Evolutionary conservation across 139 green algal genomes (phyloP), one percentile per base, ranked within the genome.

Genomic region (Chlamydomonas applanata): DNA sequence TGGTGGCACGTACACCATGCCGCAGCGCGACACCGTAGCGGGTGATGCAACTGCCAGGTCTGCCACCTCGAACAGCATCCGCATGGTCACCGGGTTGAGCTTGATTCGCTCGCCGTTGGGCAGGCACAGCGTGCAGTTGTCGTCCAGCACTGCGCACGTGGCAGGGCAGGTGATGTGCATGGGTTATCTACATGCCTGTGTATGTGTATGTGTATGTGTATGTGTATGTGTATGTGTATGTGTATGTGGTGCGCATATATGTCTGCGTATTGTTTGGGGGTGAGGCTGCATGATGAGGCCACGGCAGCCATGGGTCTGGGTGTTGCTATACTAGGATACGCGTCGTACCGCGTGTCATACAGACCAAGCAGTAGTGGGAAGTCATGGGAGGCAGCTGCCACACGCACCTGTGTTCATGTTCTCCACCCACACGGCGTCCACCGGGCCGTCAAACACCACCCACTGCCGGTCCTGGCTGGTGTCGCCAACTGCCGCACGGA

Each of bases 1-100:
- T 11, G 81, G 73, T 0, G 88, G 86, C 64, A 96, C 78, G 79
- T 94, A 96, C 56, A 96, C 75, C 91, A 96, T 94, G 24, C 90
- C 90, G 72, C 89, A 95, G 19, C 89, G 85, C 24, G 34, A 79
- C 30, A 95, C 89, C 30, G 90, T 94, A 46, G 91, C 89, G 13
- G 90, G 89, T 11, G 86, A 92, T 7, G 91, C 90, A 22, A 90
- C 84, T 16, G 79, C 78, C 54, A 96, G 80, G 84, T 94, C 91
- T 64, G 90, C 72, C 34, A 96, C 91, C 85, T 96, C 91, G 67
- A 94, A 96, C 44, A 96, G 82, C 89, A 94, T 89, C n/a, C 91
- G 78, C 87, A 94, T 91, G 34, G 87, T 86, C 4, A 20, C 53
- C 19, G 87, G 79, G 73, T 92, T 89, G 67, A 96, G 86, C 85